These are phyloP conservation scores for Vigna angularis DNA, from an alignment of 306 rosid genomes.

Conservation along the genomic window DNA sequence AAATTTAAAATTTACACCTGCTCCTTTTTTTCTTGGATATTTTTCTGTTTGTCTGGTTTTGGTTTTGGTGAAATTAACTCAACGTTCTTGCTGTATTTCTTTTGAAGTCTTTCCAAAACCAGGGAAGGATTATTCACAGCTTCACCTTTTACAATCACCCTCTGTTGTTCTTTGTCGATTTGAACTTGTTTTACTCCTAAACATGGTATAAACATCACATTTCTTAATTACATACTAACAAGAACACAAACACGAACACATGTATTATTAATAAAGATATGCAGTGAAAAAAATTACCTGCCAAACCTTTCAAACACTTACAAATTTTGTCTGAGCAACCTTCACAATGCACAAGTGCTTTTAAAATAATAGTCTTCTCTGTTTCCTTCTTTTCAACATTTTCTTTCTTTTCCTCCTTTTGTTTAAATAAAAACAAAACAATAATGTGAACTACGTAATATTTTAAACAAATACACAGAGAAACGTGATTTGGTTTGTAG, in stretches of 20 bases:
- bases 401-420: constrained; percentile 33
- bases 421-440: background rate
- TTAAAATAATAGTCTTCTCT: constrained; percentile 57
- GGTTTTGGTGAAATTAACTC: constrained; percentile 67
- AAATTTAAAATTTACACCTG: constrained; percentile 35
- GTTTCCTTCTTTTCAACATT: constrained; percentile 32
- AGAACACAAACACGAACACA: background rate
- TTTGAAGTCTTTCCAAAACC: constrained; percentile 61
- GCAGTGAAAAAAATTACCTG: constrained; percentile 52
- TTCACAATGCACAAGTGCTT: constrained; percentile 82
- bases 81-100: constrained; percentile 69
- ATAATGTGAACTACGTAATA: background rate
- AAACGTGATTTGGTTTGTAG: background rate
- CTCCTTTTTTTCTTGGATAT: constrained; percentile 44
- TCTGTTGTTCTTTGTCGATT: constrained; percentile 60
- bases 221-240: background rate
- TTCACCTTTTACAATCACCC: constrained; percentile 66
- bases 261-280: background rate
- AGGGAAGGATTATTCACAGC: constrained; percentile 55
- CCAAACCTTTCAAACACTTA: constrained; percentile 60
- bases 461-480: background rate
- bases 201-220: background rate
- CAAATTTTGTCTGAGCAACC: constrained; percentile 65
- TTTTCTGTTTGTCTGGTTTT: constrained; percentile 36
- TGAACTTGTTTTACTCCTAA: constrained; percentile 67